A percentile compares a stretch with the other conserved stretches of the same genome.
Conservation (phyloP, 805 yeast genomes). For the Yarrowia keelungensis region DNA sequence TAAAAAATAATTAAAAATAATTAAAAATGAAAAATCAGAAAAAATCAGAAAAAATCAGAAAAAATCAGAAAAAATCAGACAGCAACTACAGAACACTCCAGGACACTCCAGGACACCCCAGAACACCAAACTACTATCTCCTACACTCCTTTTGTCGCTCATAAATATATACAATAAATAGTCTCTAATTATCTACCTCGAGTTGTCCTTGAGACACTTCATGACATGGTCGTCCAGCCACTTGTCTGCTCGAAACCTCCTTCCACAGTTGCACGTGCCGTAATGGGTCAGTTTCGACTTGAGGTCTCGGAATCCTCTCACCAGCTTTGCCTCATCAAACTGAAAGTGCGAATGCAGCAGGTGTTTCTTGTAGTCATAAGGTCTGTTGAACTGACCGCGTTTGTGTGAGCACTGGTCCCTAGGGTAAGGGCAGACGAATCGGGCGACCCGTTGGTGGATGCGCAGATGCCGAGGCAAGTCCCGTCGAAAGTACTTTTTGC, state of each 20-base stretch:
- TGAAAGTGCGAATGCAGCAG: slow-evolving; percentile 64
- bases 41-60: too few species aligned
- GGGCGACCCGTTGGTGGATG: slow-evolving; percentile 63
- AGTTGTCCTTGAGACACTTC: slow-evolving; percentile 22
- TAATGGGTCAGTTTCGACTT: slow-evolving; percentile 58
- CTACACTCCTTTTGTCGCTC: too few species aligned
- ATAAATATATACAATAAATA: slow-evolving; percentile 38
- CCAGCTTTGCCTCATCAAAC: slow-evolving; percentile 57
- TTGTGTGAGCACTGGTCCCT: slow-evolving; percentile 62
- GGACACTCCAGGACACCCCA: too few species aligned
- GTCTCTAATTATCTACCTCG: not conserved
- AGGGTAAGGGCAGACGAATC: slow-evolving; percentile 67
- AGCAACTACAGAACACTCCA: too few species aligned
- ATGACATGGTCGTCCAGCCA: slow-evolving; percentile 65
- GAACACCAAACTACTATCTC: too few species aligned
- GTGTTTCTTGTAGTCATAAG: slow-evolving; percentile 73
- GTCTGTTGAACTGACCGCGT: slow-evolving; percentile 68
- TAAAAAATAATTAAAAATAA: too few species aligned
- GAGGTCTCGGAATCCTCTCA: slow-evolving; percentile 57
- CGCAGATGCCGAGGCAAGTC: slow-evolving; percentile 69
- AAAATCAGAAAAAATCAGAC: too few species aligned
- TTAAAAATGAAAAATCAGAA: too few species aligned
- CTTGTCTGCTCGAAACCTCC: slow-evolving; percentile 56
- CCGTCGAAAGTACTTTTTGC: slow-evolving; percentile 62
- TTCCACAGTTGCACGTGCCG: slow-evolving; percentile 66